These are phyloP conservation scores for Neonectria hederae DNA, from an alignment of 2,329 filamentous ascomycete species.

Conservation along the genomic window DNA sequence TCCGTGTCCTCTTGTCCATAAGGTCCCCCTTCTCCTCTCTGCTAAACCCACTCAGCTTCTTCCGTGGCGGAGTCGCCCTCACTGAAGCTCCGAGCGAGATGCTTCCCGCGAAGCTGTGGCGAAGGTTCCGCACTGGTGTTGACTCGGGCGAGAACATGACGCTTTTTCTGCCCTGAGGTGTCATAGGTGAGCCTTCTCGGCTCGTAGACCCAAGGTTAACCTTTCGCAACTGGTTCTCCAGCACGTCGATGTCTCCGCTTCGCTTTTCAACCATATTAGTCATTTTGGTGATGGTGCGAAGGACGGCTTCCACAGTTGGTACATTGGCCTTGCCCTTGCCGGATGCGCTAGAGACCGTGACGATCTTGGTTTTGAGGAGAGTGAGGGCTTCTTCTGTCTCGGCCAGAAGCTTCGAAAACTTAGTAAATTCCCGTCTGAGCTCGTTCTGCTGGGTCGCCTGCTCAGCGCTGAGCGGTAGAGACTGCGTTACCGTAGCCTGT, in stretches of 20 bases:
- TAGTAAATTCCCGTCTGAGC: constrained; percentile 78
- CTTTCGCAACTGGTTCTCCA: constrained; percentile 87
- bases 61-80: constrained; percentile 60
- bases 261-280: constrained; percentile 91
- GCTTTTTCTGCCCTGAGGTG: constrained; percentile 50
- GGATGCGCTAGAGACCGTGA: constrained; percentile 61
- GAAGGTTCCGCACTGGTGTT: constrained; percentile 53
- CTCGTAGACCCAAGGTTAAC: constrained; percentile 63
- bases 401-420: constrained; percentile 77
- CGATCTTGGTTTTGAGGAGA: constrained; percentile 81
- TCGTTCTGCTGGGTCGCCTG: constrained; percentile 86
- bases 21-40: constrained; percentile 66
- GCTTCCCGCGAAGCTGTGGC: constrained; percentile 50
- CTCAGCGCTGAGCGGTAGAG: constrained; percentile 83
- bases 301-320: constrained; percentile 91
- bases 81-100: constrained; percentile 54
- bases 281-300: constrained; percentile 92
- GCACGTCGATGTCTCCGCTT: constrained; percentile 87
- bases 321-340: constrained; percentile 60
- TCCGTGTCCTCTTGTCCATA: constrained; percentile 62
- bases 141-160: constrained; percentile 56
- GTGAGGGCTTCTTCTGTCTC: constrained; percentile 84
- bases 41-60: constrained; percentile 70
- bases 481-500: constrained; percentile 69
- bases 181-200: constrained; percentile 56